Conservation (phyloP, 2,329 filamentous ascomycete species). For the Hypoxylon sp. region DNA sequence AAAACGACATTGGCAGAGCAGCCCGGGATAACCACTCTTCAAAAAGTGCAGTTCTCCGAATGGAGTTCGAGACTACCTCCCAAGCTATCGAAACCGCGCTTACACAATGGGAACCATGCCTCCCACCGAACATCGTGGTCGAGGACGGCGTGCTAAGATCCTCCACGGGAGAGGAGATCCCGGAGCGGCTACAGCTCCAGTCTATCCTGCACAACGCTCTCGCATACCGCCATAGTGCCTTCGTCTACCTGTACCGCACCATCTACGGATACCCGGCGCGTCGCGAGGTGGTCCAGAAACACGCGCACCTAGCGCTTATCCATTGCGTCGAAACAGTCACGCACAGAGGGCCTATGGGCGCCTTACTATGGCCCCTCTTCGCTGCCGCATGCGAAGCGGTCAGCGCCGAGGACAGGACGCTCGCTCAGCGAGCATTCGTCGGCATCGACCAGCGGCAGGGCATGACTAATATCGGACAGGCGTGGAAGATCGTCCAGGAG, state of each 20-base stretch:
- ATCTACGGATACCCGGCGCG: slow-evolving; percentile 62
- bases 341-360: slow-evolving; percentile 70
- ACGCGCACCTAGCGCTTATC: slow-evolving; percentile 61
- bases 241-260: slow-evolving; percentile 68
- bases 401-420: slow-evolving; percentile 60
- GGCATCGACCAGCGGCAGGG: slow-evolving; percentile 69
- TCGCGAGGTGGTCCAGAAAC: slow-evolving; percentile 65
- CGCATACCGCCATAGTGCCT: slow-evolving; percentile 68
- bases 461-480: slow-evolving; percentile 73
- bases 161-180: slow-evolving; percentile 40
- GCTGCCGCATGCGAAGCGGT: slow-evolving; percentile 71
- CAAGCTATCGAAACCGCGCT: slow-evolving; percentile 68
- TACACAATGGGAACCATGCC: slow-evolving; percentile 65
- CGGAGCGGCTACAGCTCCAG: slow-evolving; percentile 59
- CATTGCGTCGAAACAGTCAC: slow-evolving; percentile 68
- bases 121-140: slow-evolving; percentile 56
- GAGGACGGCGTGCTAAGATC: slow-evolving; percentile 43
- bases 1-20: slow-evolving; percentile 63
- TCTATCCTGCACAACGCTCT: slow-evolving; percentile 70
- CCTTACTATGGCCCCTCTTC: slow-evolving; percentile 73
- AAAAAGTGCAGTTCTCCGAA: slow-evolving; percentile 61
- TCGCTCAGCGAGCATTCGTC: slow-evolving; percentile 64
- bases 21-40: slow-evolving; percentile 56
- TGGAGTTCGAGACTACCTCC: slow-evolving; percentile 63
- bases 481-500: slow-evolving; percentile 70